These are phyloP conservation scores for Metarhizium sp. DNA, from an alignment of 2,329 filamentous ascomycete genomes.

Conservation along the genomic window DNA sequence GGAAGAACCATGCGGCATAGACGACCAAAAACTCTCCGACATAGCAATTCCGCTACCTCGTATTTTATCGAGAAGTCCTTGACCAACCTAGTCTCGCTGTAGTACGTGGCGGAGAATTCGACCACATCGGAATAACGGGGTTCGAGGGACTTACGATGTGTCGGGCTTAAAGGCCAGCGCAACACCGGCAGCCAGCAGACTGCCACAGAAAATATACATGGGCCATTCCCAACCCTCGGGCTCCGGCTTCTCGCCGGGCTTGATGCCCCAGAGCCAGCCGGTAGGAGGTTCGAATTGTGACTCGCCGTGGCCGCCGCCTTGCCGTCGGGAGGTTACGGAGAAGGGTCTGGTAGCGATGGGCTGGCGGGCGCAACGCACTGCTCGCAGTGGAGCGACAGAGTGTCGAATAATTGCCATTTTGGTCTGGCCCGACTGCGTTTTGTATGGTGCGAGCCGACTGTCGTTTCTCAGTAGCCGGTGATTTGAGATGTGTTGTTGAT, in stretches of 20 bases:
- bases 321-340: conserved; percentile 33
- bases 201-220: conserved; percentile 77
- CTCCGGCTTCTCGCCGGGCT: conserved; percentile 90
- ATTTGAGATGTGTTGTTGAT: not conserved
- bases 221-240: conserved; percentile 93
- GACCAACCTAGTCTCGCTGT: not conserved
- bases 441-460: conserved; percentile 13
- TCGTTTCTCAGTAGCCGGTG: conserved; percentile 19
- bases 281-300: conserved; percentile 80
- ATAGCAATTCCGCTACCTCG: not conserved
- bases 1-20: not conserved
- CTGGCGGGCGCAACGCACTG: conserved; percentile 27
- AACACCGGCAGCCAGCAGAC: conserved; percentile 61
- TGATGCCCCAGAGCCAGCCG: conserved; percentile 90
- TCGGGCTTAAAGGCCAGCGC: conserved; percentile 96
- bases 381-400: conserved; percentile 26
- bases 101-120: not conserved
- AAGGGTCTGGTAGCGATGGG: conserved; percentile 27
- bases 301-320: conserved; percentile 38
- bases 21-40: not conserved
- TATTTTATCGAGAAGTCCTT: not conserved
- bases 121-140: not conserved
- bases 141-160: conserved; percentile 69
- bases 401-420: conserved; percentile 28
- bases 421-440: not conserved